Evolutionary conservation across 208 protist genomes (phyloP).

Genomic region (Acanthamoeba triangularis): DNA sequence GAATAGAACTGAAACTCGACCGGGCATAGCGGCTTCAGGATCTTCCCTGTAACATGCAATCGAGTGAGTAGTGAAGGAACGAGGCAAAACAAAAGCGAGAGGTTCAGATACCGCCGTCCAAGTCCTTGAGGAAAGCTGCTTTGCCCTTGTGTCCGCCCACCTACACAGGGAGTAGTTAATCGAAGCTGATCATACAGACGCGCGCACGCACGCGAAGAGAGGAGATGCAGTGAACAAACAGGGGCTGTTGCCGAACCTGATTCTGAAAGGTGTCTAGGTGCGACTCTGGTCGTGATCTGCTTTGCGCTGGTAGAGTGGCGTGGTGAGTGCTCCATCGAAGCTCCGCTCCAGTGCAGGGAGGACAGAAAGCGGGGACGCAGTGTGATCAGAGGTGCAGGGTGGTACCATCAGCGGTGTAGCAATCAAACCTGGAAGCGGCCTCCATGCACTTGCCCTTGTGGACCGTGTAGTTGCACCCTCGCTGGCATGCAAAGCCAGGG

Average conservation of each 20-base stretch:
- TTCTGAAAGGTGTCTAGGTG: background rate
- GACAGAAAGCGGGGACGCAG: background rate
- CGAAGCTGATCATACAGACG: too few relatives aligned
- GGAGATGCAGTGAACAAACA: background rate
- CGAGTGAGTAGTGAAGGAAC: background rate
- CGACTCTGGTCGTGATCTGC: background rate
- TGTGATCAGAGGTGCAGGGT: background rate
- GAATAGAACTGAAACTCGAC: constrained; percentile 29
- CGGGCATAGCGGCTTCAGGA: background rate
- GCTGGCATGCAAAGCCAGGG: constrained; percentile 17
- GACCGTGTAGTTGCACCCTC: constrained; percentile 20
- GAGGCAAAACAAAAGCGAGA: background rate
- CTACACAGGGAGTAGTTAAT: background rate
- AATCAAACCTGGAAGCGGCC: constrained; percentile 37
- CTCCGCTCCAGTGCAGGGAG: background rate
- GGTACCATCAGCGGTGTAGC: constrained; percentile 16
- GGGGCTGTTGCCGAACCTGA: background rate
- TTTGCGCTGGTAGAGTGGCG: background rate
- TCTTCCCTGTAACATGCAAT: background rate
- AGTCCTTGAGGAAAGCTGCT: constrained; percentile 7
- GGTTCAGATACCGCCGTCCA: constrained; percentile 6
- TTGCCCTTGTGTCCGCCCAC: constrained; percentile 59
- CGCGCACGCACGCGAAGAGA: too few relatives aligned
- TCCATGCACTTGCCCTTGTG: constrained; percentile 59
- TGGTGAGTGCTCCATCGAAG: too few relatives aligned